These are phyloP conservation scores for Saturnispora silvae DNA, from an alignment of 805 yeast species.

Conservation along the genomic window DNA sequence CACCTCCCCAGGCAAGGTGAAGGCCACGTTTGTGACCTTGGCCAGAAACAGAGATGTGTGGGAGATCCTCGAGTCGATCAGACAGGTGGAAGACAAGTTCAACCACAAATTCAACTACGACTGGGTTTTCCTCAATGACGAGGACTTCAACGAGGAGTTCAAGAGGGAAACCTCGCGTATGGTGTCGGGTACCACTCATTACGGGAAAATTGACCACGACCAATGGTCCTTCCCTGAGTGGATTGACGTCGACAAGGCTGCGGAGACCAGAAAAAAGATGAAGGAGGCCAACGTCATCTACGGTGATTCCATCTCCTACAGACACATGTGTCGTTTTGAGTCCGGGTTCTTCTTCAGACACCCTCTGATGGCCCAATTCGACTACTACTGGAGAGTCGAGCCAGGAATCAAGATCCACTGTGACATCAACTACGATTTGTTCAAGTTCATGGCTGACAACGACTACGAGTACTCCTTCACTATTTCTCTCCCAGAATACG, in stretches of 20 bases:
- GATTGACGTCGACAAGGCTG: slow-evolving; percentile 65
- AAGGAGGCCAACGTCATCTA: slow-evolving; percentile 41
- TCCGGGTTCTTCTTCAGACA: slow-evolving; percentile 85
- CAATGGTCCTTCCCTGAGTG: slow-evolving; percentile 85
- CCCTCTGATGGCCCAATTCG: slow-evolving; percentile 61
- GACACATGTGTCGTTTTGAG: slow-evolving; percentile 91
- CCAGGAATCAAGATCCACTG: slow-evolving; percentile 75
- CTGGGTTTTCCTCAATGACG: slow-evolving; percentile 93
- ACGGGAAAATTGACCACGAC: slow-evolving; percentile 70
- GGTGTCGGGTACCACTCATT: slow-evolving; percentile 67
- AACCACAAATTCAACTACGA: slow-evolving; percentile 74
- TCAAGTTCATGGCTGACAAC: slow-evolving; percentile 74
- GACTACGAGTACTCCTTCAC: slow-evolving; percentile 68
- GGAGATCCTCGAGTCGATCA: slow-evolving; percentile 51
- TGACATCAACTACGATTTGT: slow-evolving; percentile 72
- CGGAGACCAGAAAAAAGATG: slow-evolving; percentile 44
- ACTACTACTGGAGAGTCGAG: slow-evolving; percentile 93
- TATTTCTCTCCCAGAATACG: slow-evolving; percentile 66
- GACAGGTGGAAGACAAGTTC: slow-evolving; percentile 82
- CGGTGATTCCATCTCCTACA: slow-evolving; percentile 56
- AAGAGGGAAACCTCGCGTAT: slow-evolving; percentile 53
- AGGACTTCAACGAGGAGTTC: slow-evolving; percentile 73
- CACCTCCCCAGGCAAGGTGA: slow-evolving; percentile 31
- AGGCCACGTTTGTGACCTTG: slow-evolving; percentile 73
- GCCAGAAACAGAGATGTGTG: slow-evolving; percentile 69